Percentiles rank a stretch among this genome's conserved stretches.
phyloP scores from a whole-genome alignment of 1,284 basidiomycete genomes.

The Papiliotrema laurentii region DNA sequence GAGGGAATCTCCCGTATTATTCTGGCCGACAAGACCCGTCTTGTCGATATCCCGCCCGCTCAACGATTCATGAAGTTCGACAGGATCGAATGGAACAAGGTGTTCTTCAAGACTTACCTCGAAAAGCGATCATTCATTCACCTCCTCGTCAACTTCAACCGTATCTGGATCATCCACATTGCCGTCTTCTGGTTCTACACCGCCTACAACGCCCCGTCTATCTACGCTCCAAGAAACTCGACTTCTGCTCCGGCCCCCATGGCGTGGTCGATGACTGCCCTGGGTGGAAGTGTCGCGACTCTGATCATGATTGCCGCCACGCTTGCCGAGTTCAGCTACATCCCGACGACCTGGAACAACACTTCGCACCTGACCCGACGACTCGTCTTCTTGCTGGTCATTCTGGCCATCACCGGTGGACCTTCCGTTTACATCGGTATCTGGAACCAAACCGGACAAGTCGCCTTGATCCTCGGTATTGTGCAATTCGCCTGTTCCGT shows the following conservation, averaged over 20 bases:
- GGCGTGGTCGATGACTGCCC: conserved; percentile 79
- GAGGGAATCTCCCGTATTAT: conserved; percentile 93
- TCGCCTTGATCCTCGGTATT: conserved; percentile 80
- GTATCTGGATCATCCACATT: conserved; percentile 93
- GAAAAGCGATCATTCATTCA: conserved; percentile 93
- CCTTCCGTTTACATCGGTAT: conserved; percentile 86
- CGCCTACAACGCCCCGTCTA: conserved; percentile 81
- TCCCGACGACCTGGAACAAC: conserved; percentile 96
- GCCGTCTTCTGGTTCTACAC: conserved; percentile 93
- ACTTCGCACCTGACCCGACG: conserved; percentile 86
- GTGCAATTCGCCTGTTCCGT: conserved; percentile 89
- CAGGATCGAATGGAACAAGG: conserved; percentile 86
- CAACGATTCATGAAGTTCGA: conserved; percentile 94
- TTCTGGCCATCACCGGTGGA: conserved; percentile 75
- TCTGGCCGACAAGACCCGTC: conserved; percentile 81
- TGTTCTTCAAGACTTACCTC: conserved; percentile 95
- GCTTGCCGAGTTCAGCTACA: conserved; percentile 87
- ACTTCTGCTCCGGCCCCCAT: conserved; percentile 63
- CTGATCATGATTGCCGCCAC: conserved; percentile 91
- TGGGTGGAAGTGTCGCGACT: conserved; percentile 85
- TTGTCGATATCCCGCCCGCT: conserved; percentile 81
- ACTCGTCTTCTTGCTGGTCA: conserved; percentile 75
- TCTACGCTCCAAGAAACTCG: conserved; percentile 62
- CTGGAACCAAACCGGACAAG: conserved; percentile 60
- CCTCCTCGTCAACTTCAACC: conserved; percentile 94